Evolutionary conservation across 2,329 filamentous ascomycete species (phyloP), one percentile per base, ranked within the genome.

Genomic region (Colletotrichum paranaense): DNA sequence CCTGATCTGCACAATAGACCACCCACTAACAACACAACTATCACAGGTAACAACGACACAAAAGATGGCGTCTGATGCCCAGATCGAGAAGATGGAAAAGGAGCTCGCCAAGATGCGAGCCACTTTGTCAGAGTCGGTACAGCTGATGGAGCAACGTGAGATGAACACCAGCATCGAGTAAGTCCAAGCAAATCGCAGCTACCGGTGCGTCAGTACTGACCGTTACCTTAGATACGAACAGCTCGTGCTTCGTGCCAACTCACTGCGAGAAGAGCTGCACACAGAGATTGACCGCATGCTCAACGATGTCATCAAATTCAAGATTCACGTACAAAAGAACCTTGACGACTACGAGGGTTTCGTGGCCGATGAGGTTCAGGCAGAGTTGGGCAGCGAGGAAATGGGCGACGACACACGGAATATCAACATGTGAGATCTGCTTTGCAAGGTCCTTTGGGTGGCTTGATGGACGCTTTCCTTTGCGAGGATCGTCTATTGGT

Each of bases 31-130:
- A 19, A 22, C 16, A 63, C 14, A 19, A 22, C 16, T 5, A 42
- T 53, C n/a, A 57, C 56, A 81, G 80, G 84, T 89, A 72, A 96
- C 94, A 8, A 94, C 90, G 58, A 94, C 95, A 22, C 95, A 98
- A 81, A 97, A 97, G 84, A 90, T 96, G 81, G 93, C 92, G 8
- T 94, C 92, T 2, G 97, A 98, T 81, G 92, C 95, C 9, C 96
- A 98, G 82, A 98, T 99, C 78, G 97, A 99, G 84, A 97, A 97
- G 86, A 97, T 98, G 93, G 97, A 99, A 84, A 98, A 98, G 83
- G 95, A 99, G 82, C 86, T 99, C n/a, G 93, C 94, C 59, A 94
- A 95, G 81, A 97, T 98, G 94, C 90, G 95, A 55, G 90, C 93
- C 2, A 93, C 92, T 12, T 86, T 98, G 35, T 92, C 91, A 3